A percentile compares a stretch with the other conserved stretches of the same genome.
phyloP scores from a whole-genome alignment of 352 stramenopile species.

The Pythium vanterpoolii region DNA sequence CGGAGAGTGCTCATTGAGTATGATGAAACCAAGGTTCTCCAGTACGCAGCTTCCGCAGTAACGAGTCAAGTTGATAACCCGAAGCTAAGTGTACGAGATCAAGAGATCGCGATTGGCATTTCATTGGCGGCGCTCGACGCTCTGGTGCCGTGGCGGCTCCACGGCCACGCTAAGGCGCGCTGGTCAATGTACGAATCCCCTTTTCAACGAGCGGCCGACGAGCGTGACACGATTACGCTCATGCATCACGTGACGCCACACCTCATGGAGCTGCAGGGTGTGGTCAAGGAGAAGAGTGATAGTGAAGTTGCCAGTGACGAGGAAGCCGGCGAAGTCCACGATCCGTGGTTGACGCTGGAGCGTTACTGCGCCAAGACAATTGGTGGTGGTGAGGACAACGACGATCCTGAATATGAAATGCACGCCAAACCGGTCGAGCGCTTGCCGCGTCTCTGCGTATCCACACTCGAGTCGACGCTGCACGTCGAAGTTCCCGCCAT shows the following conservation, averaged over 20 bases:
- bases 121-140: conserved; percentile 8
- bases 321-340: conserved; percentile 21
- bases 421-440: background rate
- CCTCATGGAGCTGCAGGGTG: conserved; percentile 9
- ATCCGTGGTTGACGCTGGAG: conserved; percentile 23
- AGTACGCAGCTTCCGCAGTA: conserved; percentile 1
- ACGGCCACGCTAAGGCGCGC: conserved; percentile 1
- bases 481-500: conserved; percentile 50
- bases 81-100: background rate
- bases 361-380: conserved; percentile 3
- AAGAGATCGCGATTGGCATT: conserved; percentile 17
- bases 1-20: conserved; percentile 16
- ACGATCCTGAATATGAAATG: conserved; percentile 10
- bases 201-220: conserved; percentile 4
- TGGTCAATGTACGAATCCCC: conserved; percentile 10
- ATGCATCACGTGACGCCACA: conserved; percentile 7
- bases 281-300: conserved; percentile 14
- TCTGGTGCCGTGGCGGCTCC: conserved; percentile 9
- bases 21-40: conserved; percentile 12
- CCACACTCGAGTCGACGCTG: conserved; percentile 50
- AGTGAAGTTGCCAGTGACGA: conserved; percentile 6
- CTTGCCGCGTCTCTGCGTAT: conserved; percentile 41
- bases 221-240: conserved; percentile 6
- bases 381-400: background rate
- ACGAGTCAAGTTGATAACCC: background rate